Conservation (phyloP, 139 green algal genomes). For the Micractinium sp. region DNA sequence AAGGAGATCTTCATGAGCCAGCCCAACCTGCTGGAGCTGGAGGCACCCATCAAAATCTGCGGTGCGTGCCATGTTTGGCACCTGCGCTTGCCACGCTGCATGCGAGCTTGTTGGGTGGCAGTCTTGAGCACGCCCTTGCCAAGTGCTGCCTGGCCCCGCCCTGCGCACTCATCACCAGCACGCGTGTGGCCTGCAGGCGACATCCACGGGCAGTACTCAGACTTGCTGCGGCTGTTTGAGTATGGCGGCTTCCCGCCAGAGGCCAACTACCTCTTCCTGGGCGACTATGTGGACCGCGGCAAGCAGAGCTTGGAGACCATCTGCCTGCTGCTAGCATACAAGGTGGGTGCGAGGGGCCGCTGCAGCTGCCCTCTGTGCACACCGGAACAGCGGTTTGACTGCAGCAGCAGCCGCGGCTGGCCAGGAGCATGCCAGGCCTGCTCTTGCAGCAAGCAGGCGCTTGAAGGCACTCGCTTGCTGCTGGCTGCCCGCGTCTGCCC, state of each 20-base stretch:
- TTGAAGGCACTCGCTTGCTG: not conserved
- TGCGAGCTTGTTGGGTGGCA: too few relatives aligned
- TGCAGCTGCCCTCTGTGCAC: not conserved
- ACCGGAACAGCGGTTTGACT: not conserved
- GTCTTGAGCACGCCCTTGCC: not conserved
- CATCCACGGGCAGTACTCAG: constrained; percentile 99
- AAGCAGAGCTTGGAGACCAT: constrained; percentile 99
- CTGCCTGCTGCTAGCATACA: constrained; percentile 98
- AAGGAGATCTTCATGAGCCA: constrained; percentile 97
- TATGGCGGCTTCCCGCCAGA: constrained; percentile 99
- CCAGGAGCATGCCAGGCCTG: not conserved
- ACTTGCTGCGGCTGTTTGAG: constrained; percentile 98
- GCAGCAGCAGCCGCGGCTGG: not conserved
- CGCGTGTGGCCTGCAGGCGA: constrained; percentile 73
- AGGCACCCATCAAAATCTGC: constrained; percentile 99
- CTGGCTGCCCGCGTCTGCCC: not conserved
- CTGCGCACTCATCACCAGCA: not conserved
- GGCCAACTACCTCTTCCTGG: constrained; percentile 99
- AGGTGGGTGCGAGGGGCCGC: constrained; percentile 63
- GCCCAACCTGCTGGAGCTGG: constrained; percentile 97
- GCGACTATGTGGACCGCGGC: constrained; percentile 98
- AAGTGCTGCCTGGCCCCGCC: not conserved
- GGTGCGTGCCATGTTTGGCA: constrained; percentile 62
- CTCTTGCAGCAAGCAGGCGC: not conserved
- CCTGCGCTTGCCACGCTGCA: not conserved